phyloP scores from a whole-genome alignment of 257 asterid species.

The Gentiana straminea region DNA sequence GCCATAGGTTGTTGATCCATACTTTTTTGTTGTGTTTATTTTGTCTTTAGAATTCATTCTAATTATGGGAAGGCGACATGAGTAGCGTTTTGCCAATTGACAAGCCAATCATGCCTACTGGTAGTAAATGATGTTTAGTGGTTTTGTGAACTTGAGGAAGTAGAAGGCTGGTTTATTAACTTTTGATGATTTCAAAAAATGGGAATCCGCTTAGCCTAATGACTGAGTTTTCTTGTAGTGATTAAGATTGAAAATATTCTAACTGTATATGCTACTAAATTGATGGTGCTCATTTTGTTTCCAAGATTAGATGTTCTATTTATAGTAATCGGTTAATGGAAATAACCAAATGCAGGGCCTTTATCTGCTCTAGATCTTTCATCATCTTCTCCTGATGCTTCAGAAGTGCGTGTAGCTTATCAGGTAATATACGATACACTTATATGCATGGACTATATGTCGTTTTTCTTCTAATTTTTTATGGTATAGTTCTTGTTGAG shows the following conservation, averaged over 20 bases:
- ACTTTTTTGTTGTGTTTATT: no score
- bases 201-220: neutral
- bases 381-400: conserved; percentile 31
- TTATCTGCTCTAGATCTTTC: conserved; percentile 44
- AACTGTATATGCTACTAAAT: neutral
- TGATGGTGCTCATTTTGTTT: neutral
- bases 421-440: conserved; percentile 38
- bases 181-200: neutral
- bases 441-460: neutral
- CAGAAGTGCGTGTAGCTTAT: conserved; percentile 79
- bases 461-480: neutral
- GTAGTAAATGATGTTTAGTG: no score
- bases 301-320: neutral
- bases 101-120: no score
- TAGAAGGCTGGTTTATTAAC: neutral
- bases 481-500: neutral
- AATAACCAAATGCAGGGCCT: conserved; percentile 50
- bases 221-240: neutral
- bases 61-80: no score
- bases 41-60: no score
- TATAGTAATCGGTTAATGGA: neutral
- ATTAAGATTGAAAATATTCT: neutral
- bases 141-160: no score
- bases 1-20: no score
- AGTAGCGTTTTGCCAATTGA: no score